phyloP scores from a whole-genome alignment of 768 basidiomycete species.

The Cystofilobasidium ferigula region DNA sequence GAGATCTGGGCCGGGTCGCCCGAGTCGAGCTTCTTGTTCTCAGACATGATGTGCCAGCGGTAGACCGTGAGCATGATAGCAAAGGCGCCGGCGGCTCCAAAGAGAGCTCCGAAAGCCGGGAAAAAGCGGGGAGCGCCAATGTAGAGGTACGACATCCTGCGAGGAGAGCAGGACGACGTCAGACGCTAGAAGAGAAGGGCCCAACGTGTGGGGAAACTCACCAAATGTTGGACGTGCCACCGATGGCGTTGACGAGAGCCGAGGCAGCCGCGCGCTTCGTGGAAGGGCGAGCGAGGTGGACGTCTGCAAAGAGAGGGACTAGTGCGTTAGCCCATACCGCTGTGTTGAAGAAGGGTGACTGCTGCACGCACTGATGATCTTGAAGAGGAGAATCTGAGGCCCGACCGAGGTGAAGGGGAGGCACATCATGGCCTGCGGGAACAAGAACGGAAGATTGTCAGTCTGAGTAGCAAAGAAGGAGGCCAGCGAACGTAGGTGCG shows the following conservation, averaged over 20 bases:
- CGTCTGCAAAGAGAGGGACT: not conserved
- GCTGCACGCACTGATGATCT: not conserved
- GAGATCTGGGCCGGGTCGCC: conserved; percentile 24
- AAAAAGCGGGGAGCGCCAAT: conserved; percentile 29
- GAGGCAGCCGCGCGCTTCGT: conserved; percentile 34
- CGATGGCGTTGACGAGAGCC: conserved; percentile 34
- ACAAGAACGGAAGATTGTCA: not conserved
- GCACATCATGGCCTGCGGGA: not conserved
- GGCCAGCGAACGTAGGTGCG: not conserved
- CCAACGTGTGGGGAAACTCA: no score
- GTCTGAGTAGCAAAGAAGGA: not conserved
- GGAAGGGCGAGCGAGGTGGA: conserved; percentile 32
- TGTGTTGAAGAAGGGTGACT: not conserved
- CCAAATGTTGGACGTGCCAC: conserved; percentile 33
- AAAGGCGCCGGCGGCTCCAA: conserved; percentile 29
- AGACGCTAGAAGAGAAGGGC: no score
- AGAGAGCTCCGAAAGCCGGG: conserved; percentile 31
- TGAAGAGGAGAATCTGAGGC: conserved; percentile 29
- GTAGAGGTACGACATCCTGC: conserved; percentile 28
- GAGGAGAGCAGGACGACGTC: no score
- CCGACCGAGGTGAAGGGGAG: conserved; percentile 29
- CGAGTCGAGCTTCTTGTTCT: conserved; percentile 31
- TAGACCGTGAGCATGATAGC: conserved; percentile 30
- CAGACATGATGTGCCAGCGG: conserved; percentile 30
- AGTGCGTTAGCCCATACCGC: no score